These are phyloP conservation scores for Colletotrichum destructivum DNA, from an alignment of 2,329 filamentous ascomycete species.

Conservation along the genomic window DNA sequence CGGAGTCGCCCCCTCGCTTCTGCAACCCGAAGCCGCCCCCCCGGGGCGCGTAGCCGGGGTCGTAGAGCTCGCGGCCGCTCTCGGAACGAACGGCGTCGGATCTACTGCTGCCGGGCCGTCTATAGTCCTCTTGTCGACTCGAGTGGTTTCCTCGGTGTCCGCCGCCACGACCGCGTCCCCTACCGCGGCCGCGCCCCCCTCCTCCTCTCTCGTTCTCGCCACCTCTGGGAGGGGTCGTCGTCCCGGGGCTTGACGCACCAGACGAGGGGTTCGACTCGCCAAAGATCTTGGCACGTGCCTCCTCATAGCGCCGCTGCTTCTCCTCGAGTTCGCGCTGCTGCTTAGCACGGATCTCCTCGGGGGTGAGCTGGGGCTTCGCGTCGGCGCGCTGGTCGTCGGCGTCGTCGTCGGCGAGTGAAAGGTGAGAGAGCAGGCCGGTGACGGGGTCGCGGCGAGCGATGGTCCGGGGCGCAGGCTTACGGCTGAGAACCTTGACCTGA, in stretches of 20 bases:
- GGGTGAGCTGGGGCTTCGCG: conserved; percentile 75
- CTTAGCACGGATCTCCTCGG: conserved; percentile 83
- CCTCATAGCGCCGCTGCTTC: conserved; percentile 91
- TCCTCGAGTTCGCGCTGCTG: conserved; percentile 87
- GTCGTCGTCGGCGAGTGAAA: conserved; percentile 68
- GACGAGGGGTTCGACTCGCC: conserved; percentile 72
- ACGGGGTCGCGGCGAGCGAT: conserved; percentile 72
- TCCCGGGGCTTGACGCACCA: conserved; percentile 74
- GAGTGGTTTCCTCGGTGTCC: conserved; percentile 51
- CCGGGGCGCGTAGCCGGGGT: conserved; percentile 80
- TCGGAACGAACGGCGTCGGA: conserved; percentile 46
- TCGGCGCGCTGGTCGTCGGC: conserved; percentile 76
- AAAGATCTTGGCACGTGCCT: conserved; percentile 89
- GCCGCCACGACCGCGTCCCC: conserved; percentile 62
- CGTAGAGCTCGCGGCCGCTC: conserved; percentile 77
- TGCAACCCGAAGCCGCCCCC: conserved; percentile 69
- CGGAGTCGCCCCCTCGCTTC: conserved; percentile 58
- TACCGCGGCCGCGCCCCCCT: conserved; percentile 60
- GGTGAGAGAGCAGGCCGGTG: conserved; percentile 62
- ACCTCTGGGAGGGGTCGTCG: conserved; percentile 70
- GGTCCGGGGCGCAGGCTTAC: conserved; percentile 77
- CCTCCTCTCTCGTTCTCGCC: conserved; percentile 53
- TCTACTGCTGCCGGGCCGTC: conserved; percentile 44
- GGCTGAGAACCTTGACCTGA: conserved; percentile 86
- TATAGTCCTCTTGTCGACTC: conserved; percentile 50